phyloP scores from a whole-genome alignment of 2,329 filamentous ascomycete genomes.

The Rutstroemia sp. region DNA sequence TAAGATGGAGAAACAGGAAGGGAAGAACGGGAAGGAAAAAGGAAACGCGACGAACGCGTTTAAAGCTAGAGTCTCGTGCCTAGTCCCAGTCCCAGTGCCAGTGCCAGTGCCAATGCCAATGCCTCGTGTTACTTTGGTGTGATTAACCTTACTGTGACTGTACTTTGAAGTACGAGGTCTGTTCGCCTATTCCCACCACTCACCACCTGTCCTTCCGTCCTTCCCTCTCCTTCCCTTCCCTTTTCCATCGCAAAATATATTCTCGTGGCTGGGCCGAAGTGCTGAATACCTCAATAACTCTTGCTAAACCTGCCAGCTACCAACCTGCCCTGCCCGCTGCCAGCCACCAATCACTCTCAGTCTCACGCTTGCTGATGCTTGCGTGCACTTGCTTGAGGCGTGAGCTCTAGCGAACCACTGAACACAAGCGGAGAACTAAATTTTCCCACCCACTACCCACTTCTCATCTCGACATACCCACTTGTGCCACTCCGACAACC shows the following conservation, averaged over 20 bases:
- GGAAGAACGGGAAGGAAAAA: no score
- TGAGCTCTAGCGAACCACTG: background rate
- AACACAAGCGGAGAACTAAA: slow-evolving; percentile 8
- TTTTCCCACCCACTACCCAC: slow-evolving; percentile 3
- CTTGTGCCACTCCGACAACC: background rate
- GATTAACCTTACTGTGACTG: no score
- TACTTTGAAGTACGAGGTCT: no score
- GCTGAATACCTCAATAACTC: background rate
- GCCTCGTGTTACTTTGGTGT: no score
- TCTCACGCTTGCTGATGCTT: background rate
- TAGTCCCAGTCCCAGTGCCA: no score
- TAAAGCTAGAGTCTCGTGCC: no score
- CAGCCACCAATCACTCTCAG: background rate
- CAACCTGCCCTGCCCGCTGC: background rate
- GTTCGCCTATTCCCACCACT: background rate
- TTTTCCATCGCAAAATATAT: background rate
- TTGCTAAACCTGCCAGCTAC: background rate
- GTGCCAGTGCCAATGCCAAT: no score
- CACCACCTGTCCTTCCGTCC: background rate
- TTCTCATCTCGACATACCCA: background rate
- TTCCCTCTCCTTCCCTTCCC: background rate
- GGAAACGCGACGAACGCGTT: no score
- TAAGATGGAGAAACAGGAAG: no score
- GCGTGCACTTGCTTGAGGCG: no score
- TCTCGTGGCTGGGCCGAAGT: background rate